Base-by-base conservation (phyloP, 1,284 basidiomycete genomes). In the Cryptococcus sp. region DNA sequence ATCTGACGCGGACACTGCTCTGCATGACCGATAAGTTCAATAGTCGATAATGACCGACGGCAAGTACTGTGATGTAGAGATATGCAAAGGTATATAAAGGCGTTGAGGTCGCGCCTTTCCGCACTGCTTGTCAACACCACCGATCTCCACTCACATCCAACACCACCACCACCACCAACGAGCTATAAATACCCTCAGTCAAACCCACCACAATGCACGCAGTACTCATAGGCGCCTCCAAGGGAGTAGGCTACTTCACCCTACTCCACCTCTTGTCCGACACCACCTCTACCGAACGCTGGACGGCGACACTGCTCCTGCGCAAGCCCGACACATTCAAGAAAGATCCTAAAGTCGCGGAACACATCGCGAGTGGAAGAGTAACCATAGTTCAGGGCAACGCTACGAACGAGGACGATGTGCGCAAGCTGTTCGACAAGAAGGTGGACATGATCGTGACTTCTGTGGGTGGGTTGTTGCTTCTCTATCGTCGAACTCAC, bases 171-270 rank as follows among this genome's bases (percentile, higher is more conserved):
- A 13, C 7, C 13, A 4, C 31, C 13, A 10, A 35, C 7, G 31
- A 35, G 31, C 31, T 35, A 35, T 10, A 35, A 35, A 35, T 35
- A 35, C 7, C 31, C 31, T n/a, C n/a, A n/a, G n/a, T n/a, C 31
- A 8, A 35, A 8, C 31, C 31, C 2, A 35, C 6, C 25, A 25
- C 25, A 35, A 13, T 65, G 57, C 62, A 61, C 62, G 54, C 53
- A 16, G 66, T 59, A 3, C 38, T 70, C 47, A 53, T 70, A 17
- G 68, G 68, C n/a, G 66, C 66, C 7, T 68, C 66, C 5, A 55
- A 55, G 19, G 63, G 63, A 16, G 54, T 62, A 25, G 66, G 65
- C 13, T 61, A 64, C 53, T 31, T 49, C 39, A 46, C 53, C 11
- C 54, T 70, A 10, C 35, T 58, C 25, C 16, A 46, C 38, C 47